These are phyloP conservation scores for Cornus florida DNA, from an alignment of 148 eudicot species.

Conservation along the genomic window DNA sequence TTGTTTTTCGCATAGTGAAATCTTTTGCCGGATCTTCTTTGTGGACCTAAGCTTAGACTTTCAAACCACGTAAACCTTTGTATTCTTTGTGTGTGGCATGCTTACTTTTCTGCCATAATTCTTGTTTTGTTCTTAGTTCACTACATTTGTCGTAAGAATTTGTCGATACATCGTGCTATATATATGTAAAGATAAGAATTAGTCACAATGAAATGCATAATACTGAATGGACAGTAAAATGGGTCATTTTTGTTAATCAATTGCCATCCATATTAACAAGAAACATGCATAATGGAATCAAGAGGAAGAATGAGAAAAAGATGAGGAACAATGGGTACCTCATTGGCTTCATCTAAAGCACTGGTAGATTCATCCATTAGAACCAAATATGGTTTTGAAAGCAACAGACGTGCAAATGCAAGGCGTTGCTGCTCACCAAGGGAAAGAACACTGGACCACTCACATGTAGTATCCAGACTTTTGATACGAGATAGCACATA, in stretches of 20 bases:
- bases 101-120: too few relatives aligned
- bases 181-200: too few relatives aligned
- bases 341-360: slow-evolving; percentile 93
- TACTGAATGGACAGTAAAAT: neutral
- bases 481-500: slow-evolving; percentile 62
- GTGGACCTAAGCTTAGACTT: too few relatives aligned
- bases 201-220: neutral
- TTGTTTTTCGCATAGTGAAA: too few relatives aligned
- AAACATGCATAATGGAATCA: neutral
- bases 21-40: too few relatives aligned
- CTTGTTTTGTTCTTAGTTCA: too few relatives aligned
- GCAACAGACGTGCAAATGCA: slow-evolving; percentile 92
- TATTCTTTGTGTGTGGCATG: too few relatives aligned
- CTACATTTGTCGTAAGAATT: too few relatives aligned
- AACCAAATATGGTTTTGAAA: slow-evolving; percentile 75
- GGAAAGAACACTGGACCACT: slow-evolving; percentile 96
- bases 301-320: neutral
- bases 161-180: too few relatives aligned
- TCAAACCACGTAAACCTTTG: too few relatives aligned
- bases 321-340: slow-evolving; percentile 46
- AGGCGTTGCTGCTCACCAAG: slow-evolving; percentile 98
- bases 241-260: neutral
- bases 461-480: slow-evolving; percentile 67
- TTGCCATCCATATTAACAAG: neutral
- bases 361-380: slow-evolving; percentile 97